Percentiles rank a stretch among this genome's conserved stretches.
Conservation (phyloP, 345 rosid species). For the Heritiera fomes region DNA sequence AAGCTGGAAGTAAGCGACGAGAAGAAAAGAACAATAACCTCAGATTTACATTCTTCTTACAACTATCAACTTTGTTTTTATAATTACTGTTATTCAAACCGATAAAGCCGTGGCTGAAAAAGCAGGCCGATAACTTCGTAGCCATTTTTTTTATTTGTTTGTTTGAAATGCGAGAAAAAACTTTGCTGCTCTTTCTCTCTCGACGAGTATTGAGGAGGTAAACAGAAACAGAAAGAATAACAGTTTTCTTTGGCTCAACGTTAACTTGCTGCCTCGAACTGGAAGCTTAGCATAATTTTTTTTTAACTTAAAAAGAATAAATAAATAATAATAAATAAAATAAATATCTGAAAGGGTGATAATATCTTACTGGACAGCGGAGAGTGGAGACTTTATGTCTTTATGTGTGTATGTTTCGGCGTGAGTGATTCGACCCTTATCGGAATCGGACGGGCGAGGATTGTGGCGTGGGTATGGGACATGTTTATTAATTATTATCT, state of each 20-base stretch:
- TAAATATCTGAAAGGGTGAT: neutral
- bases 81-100: constrained; percentile 31
- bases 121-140: constrained; percentile 57
- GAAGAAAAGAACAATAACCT: constrained; percentile 47
- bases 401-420: neutral
- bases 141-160: constrained; percentile 37
- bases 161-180: neutral
- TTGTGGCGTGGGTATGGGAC: neutral
- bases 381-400: neutral
- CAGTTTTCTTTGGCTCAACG: constrained; percentile 8
- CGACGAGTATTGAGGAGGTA: neutral
- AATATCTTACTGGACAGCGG: neutral
- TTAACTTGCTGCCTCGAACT: neutral
- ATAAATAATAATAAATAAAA: no score
- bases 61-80: neutral
- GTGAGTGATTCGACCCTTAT: neutral
- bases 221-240: neutral
- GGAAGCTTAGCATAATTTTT: neutral
- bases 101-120: constrained; percentile 42
- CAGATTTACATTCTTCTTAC: constrained; percentile 20
- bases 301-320: neutral
- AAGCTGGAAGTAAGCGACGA: constrained; percentile 51
- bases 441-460: neutral
- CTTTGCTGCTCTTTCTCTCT: neutral
- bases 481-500: neutral